A percentile compares a stretch with the other conserved stretches of the same genome.
These are phyloP conservation scores for Tephrocybe sp. DNA, from an alignment of 768 basidiomycete genomes.

Conservation along the genomic window DNA sequence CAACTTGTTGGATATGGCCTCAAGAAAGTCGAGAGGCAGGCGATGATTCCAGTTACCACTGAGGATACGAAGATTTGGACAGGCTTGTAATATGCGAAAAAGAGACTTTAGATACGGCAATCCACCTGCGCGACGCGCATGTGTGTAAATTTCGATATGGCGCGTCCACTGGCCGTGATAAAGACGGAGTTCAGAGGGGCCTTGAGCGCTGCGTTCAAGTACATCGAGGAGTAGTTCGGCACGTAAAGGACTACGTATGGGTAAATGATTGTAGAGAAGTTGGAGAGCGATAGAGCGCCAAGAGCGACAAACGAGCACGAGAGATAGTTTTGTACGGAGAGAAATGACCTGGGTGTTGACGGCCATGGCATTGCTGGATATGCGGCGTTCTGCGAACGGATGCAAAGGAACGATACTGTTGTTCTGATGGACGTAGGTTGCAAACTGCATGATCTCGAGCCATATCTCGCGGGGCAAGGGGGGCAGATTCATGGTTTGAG, in stretches of 20 bases:
- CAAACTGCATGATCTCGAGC: constrained; percentile 58
- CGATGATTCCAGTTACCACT: constrained; percentile 46
- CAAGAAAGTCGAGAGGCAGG: constrained; percentile 44
- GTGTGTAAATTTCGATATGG: constrained; percentile 48
- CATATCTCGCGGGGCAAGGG: constrained; percentile 51
- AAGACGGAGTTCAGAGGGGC: not conserved
- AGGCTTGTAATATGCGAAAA: constrained; percentile 44
- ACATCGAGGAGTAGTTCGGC: constrained; percentile 37
- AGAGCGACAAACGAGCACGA: constrained; percentile 46
- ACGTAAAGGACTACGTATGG: constrained; percentile 44
- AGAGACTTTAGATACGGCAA: constrained; percentile 40
- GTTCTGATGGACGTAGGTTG: constrained; percentile 46
- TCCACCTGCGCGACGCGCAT: constrained; percentile 38
- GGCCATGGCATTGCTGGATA: constrained; percentile 44
- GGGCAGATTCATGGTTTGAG: constrained; percentile 20
- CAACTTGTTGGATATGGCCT: constrained; percentile 36
- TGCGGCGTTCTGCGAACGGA: constrained; percentile 42
- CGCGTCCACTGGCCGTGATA: constrained; percentile 47
- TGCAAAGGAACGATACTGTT: constrained; percentile 44
- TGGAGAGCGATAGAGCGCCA: constrained; percentile 45
- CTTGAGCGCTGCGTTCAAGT: constrained; percentile 24
- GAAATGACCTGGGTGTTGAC: constrained; percentile 45
- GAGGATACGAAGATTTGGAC: constrained; percentile 45
- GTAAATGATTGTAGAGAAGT: constrained; percentile 46
- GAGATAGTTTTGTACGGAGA: constrained; percentile 49